Conservation (phyloP, 2,329 filamentous ascomycete genomes). For the Seiridium cupressi region DNA sequence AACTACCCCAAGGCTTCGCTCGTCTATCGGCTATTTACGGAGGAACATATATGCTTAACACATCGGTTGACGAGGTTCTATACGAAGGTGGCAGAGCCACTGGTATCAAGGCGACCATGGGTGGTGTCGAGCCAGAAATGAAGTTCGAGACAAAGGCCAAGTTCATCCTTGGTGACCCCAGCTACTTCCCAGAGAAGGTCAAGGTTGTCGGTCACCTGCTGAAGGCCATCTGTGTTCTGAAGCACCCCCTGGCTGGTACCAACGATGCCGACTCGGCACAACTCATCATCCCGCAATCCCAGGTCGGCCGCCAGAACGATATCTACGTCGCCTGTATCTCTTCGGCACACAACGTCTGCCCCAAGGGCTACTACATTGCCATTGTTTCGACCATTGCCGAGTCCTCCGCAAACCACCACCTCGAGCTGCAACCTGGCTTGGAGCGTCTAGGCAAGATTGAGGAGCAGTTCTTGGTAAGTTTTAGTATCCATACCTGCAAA, state of each 20-base stretch:
- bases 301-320: slow-evolving; percentile 95
- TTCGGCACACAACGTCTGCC: slow-evolving; percentile 95
- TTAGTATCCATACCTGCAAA: not conserved
- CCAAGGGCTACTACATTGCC: slow-evolving; percentile 98
- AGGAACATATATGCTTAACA: slow-evolving; percentile 99
- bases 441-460: slow-evolving; percentile 91
- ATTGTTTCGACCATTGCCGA: slow-evolving; percentile 98
- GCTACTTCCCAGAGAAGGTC: slow-evolving; percentile 91
- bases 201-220: slow-evolving; percentile 86
- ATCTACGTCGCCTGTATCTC: slow-evolving; percentile 97
- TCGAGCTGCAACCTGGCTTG: slow-evolving; percentile 89
- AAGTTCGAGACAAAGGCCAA: slow-evolving; percentile 95
- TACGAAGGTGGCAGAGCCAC: slow-evolving; percentile 84
- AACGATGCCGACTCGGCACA: slow-evolving; percentile 87
- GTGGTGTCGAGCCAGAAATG: slow-evolving; percentile 78
- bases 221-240: slow-evolving; percentile 95
- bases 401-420: slow-evolving; percentile 85
- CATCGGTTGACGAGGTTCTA: slow-evolving; percentile 82
- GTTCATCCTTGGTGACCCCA: slow-evolving; percentile 94
- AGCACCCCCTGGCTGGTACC: slow-evolving; percentile 90
- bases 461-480: slow-evolving; percentile 86
- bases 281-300: slow-evolving; percentile 96
- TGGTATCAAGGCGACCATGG: slow-evolving; percentile 97
- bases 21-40: slow-evolving; percentile 97
- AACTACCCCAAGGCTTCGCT: slow-evolving; percentile 96